A percentile compares a stretch with the other conserved stretches of the same genome.
Conservation (phyloP, 257 asterid genomes). For the Solanum chiquidenum region DNA sequence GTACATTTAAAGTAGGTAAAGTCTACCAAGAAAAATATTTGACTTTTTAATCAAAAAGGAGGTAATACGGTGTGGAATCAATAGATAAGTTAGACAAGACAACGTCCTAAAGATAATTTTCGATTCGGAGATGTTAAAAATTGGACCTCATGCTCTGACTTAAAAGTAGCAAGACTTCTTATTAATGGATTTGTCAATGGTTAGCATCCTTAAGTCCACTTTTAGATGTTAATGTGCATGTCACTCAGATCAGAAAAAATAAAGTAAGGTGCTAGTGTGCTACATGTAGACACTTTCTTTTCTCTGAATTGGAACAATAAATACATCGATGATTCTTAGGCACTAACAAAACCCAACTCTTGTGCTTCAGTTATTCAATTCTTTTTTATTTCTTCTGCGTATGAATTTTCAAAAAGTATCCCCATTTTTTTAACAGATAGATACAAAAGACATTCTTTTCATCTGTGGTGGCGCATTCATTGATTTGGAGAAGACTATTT, state of each 20-base stretch:
- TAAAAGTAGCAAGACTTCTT: not conserved
- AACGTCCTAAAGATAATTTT: not conserved
- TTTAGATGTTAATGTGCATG: not conserved
- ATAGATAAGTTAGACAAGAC: not conserved
- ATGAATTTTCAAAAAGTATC: not conserved
- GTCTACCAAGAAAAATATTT: not conserved
- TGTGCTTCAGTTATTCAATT: not conserved
- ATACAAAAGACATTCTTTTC: slow-evolving; percentile 83
- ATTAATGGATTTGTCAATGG: not conserved
- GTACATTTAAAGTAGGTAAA: not conserved
- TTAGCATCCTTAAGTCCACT: not conserved
- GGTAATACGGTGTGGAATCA: not conserved
- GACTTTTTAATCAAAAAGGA: not conserved
- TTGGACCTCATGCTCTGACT: not conserved
- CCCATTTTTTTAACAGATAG: slow-evolving; percentile 44
- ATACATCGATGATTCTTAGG: not conserved
- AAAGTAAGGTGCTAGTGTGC: not conserved
- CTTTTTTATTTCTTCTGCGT: not conserved
- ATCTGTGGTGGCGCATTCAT: slow-evolving; percentile 94
- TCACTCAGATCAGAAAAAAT: not conserved
- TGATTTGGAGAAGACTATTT: slow-evolving; percentile 86
- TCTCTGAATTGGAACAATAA: not conserved
- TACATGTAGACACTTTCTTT: not conserved
- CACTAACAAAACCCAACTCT: not conserved
- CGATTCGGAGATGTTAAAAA: not conserved